Evolutionary conservation across 1,284 basidiomycete genomes (phyloP), one percentile per base, ranked within the genome.

Genomic region (Heterobasidion annosum): DNA sequence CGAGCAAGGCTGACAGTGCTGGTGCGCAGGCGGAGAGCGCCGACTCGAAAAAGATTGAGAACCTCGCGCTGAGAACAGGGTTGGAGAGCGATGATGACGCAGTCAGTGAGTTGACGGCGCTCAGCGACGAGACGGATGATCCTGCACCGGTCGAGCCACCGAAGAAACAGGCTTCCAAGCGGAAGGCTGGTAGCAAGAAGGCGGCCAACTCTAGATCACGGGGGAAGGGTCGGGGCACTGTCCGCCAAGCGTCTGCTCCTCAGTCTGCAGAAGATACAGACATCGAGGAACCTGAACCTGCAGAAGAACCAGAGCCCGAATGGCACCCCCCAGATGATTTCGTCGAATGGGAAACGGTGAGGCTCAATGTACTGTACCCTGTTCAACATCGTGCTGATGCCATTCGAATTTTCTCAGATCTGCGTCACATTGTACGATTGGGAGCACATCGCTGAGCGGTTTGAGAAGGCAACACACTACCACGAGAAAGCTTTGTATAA

Each of bases 321-420:
- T 60, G 50, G 54, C 51, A 34, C 35, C 57, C 56, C 37, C 78
- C 76, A 2, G 72, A 71, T 3, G 77, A 78, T 57, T 87, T 91
- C 62, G 69, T 91, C 54, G 88, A 90, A 65, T 92, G 91, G 91
- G 88, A 93, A 70, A 86, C 86, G 62, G 89, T 91, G 56, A 59
- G 83, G 75, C 45, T 54, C 46, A 46, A 49, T 46, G 19, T 16
- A 32, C 56, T 18, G 8, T 16, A 16, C 33, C 43, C 7, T 15
- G 15, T 10, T 34, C 32, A 18, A 25, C 54, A 60, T 50, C 49
- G 32, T 13, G 48, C 35, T 37, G 34, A 18, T 50, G 7, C 7
- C n/a, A 9, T n/a, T 9, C n/a, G 8, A 19, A 19, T 10, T 12
- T 55, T 48, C 51, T 9, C 54, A 92, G 88, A 79, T 94, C 58